Conservation (phyloP, 2,329 filamentous ascomycete genomes). For the Fusarium austroafricanum region DNA sequence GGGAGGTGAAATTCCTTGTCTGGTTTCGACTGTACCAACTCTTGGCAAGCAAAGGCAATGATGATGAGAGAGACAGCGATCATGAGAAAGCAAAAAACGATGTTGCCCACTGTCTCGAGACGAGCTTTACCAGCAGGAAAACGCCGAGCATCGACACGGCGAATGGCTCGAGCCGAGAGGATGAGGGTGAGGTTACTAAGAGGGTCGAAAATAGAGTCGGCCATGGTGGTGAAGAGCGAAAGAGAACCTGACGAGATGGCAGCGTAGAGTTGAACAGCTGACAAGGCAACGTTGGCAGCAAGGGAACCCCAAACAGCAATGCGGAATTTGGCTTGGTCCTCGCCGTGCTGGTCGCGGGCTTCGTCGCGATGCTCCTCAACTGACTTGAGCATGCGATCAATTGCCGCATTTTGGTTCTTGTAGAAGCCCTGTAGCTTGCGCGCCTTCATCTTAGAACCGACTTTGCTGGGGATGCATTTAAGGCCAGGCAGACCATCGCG, state of each 20-base stretch:
- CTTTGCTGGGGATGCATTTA: constrained; percentile 36
- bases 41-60: constrained; percentile 84
- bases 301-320: constrained; percentile 77
- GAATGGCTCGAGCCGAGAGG: constrained; percentile 86
- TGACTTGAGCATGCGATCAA: constrained; percentile 89
- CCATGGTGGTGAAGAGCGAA: constrained; percentile 97
- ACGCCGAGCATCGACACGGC: constrained; percentile 83
- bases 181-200: constrained; percentile 90
- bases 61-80: constrained; percentile 90
- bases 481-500: constrained; percentile 59
- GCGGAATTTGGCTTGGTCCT: constrained; percentile 81
- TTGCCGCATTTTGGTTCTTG: constrained; percentile 90
- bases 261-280: constrained; percentile 87
- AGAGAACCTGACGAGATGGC: constrained; percentile 89
- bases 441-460: constrained; percentile 51
- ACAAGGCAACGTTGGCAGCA: constrained; percentile 81
- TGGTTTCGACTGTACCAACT: constrained; percentile 68
- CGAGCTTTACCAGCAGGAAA: constrained; percentile 95
- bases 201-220: constrained; percentile 93
- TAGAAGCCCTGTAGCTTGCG: constrained; percentile 84
- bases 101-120: constrained; percentile 95
- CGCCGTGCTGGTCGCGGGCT: constrained; percentile 81
- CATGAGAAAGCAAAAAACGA: constrained; percentile 97
- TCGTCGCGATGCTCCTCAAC: constrained; percentile 90
- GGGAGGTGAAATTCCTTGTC: constrained; percentile 80